Evolutionary conservation across 257 asterid genomes (phyloP).

Genomic region (Jacaranda copaia): DNA sequence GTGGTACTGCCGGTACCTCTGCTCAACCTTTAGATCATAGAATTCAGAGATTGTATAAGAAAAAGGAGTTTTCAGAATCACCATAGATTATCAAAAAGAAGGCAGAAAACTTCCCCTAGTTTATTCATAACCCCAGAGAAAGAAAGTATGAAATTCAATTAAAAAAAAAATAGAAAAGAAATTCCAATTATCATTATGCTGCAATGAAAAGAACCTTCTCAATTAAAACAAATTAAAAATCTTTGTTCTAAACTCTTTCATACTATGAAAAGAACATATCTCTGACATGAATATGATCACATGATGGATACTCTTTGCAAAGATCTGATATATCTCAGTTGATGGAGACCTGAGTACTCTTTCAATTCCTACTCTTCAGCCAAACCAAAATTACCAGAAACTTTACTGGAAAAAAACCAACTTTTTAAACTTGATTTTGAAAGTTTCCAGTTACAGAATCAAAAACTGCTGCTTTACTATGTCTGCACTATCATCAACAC

Average conservation of each 20-base stretch:
- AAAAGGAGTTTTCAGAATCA: background rate
- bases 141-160: too few relatives aligned
- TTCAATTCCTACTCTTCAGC: slow-evolving; percentile 6
- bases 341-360: slow-evolving; percentile 6
- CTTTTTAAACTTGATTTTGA: background rate
- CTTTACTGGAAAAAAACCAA: background rate
- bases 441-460: slow-evolving; percentile 27
- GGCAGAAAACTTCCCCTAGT: too few relatives aligned
- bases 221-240: background rate
- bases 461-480: slow-evolving; percentile 14
- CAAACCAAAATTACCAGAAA: background rate
- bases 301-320: slow-evolving; percentile 33
- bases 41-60: background rate
- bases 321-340: slow-evolving; percentile 15
- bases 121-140: too few relatives aligned
- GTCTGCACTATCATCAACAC: slow-evolving; percentile 30
- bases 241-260: background rate
- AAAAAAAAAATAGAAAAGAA: background rate
- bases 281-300: slow-evolving; percentile 31
- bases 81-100: too few relatives aligned
- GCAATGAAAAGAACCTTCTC: background rate
- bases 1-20: slow-evolving; percentile 93
- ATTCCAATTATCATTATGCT: background rate
- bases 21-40: slow-evolving; percentile 71
- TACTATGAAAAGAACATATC: slow-evolving; percentile 40